Conservation (phyloP, 2,329 filamentous ascomycete genomes). For the Xylaria sp. region DNA sequence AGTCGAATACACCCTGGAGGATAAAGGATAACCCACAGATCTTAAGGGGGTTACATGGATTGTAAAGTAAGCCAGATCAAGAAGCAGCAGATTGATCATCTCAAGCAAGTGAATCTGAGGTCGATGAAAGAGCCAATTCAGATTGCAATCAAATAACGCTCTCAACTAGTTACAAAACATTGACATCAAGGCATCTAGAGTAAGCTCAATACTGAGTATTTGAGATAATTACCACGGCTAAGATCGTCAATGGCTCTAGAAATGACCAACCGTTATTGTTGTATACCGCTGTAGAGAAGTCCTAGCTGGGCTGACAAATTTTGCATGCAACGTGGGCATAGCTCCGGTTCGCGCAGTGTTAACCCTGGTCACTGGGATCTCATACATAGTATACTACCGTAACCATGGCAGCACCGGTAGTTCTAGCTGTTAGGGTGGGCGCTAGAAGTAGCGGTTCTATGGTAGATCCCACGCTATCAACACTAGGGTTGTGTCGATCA, state of each 20-base stretch:
- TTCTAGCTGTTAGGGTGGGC: conserved; percentile 8
- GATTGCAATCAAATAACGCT: not conserved
- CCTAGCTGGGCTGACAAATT: conserved; percentile 24
- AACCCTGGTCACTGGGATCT: conserved; percentile 12
- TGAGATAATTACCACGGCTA: not conserved
- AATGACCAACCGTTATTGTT: not conserved
- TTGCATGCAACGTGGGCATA: conserved; percentile 10
- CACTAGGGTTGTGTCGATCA: not conserved
- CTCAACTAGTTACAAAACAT: not conserved
- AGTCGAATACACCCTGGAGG: not conserved
- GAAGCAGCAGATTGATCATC: not conserved
- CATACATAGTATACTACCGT: not conserved
- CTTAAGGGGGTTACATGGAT: conserved; percentile 14
- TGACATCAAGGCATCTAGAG: not conserved
- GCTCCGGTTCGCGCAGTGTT: conserved; percentile 7
- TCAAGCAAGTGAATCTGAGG: not conserved
- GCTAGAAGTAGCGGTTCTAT: not conserved
- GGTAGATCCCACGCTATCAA: conserved; percentile 2
- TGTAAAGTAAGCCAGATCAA: conserved; percentile 3
- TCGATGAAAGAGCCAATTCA: not conserved
- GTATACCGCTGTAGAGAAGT: not conserved
- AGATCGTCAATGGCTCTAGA: not conserved
- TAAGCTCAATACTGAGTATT: not conserved
- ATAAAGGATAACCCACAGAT: conserved; percentile 1
- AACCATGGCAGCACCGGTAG: conserved; percentile 15